Evolutionary conservation across 345 rosid genomes (phyloP).

Genomic region (Barbarea vulgaris): DNA sequence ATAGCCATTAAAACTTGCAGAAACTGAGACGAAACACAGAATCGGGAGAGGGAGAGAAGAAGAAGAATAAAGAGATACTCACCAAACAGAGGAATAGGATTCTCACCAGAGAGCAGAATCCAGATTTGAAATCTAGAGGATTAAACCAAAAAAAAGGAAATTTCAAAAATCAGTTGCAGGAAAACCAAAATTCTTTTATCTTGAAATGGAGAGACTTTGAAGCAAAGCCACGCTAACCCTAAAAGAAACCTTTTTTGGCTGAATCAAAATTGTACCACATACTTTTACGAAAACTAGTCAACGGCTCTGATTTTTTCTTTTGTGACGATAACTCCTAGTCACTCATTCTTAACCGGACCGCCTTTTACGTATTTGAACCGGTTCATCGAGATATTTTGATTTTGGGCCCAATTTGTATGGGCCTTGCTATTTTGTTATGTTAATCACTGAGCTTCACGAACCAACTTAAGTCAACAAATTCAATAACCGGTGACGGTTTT

Average conservation of each 20-base stretch:
- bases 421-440: background rate
- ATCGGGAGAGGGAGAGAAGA: background rate
- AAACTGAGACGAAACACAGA: background rate
- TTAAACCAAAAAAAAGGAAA: background rate
- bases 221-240: slow-evolving; percentile 42
- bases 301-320: slow-evolving; percentile 37
- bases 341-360: slow-evolving; percentile 12
- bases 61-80: slow-evolving; percentile 19
- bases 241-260: slow-evolving; percentile 33
- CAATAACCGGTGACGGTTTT: slow-evolving; percentile 32
- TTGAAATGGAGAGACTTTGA: slow-evolving; percentile 32
- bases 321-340: slow-evolving; percentile 19
- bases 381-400: background rate
- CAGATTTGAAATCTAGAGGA: slow-evolving; percentile 6
- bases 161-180: slow-evolving; percentile 11
- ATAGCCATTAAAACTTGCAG: background rate
- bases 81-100: slow-evolving; percentile 10
- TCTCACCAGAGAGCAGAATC: background rate
- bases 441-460: background rate
- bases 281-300: slow-evolving; percentile 20
- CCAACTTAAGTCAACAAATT: background rate
- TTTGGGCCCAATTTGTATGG: slow-evolving; percentile 15
- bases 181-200: slow-evolving; percentile 1
- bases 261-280: slow-evolving; percentile 34
- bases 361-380: slow-evolving; percentile 6